Conservation (phyloP, 2,329 filamentous ascomycete species). For the Cladophialophora yegresii region DNA sequence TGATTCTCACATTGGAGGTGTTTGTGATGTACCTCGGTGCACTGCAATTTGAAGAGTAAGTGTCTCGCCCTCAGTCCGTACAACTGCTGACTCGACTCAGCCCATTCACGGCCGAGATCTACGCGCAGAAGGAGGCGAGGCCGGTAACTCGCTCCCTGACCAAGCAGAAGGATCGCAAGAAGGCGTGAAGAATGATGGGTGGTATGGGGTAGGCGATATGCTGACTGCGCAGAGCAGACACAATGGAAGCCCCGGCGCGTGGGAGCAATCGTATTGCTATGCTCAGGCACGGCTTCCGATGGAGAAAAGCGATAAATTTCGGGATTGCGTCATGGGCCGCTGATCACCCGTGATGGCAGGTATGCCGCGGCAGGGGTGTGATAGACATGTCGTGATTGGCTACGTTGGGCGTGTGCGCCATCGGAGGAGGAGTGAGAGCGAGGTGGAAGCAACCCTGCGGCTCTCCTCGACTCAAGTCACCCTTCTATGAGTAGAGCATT, state of each 20-base stretch:
- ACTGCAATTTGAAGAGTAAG: slow-evolving; percentile 77
- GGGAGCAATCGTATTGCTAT: background rate
- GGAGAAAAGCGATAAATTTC: background rate
- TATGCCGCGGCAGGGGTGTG: slow-evolving; percentile 1
- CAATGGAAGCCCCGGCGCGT: background rate
- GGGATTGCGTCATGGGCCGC: slow-evolving; percentile 16
- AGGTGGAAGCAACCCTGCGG: slow-evolving; percentile 5
- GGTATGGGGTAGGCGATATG: background rate
- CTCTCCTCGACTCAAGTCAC: background rate
- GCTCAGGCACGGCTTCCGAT: background rate
- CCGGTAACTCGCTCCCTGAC: slow-evolving; percentile 33
- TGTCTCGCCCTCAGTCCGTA: background rate
- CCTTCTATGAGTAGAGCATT: background rate
- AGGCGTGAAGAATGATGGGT: slow-evolving; percentile 37
- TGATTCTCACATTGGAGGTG: slow-evolving; percentile 74
- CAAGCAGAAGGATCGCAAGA: slow-evolving; percentile 43
- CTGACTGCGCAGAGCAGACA: background rate
- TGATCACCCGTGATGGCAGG: background rate
- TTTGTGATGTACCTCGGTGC: slow-evolving; percentile 77
- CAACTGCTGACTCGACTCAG: slow-evolving; percentile 38
- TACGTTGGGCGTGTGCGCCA: background rate
- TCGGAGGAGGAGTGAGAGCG: slow-evolving; percentile 9
- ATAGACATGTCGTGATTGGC: slow-evolving; percentile 13
- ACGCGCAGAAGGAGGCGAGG: slow-evolving; percentile 68
- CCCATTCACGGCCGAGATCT: slow-evolving; percentile 91